Evolutionary conservation across 805 yeast genomes (phyloP).

Genomic region (Metschnikowia noctiluminum): DNA sequence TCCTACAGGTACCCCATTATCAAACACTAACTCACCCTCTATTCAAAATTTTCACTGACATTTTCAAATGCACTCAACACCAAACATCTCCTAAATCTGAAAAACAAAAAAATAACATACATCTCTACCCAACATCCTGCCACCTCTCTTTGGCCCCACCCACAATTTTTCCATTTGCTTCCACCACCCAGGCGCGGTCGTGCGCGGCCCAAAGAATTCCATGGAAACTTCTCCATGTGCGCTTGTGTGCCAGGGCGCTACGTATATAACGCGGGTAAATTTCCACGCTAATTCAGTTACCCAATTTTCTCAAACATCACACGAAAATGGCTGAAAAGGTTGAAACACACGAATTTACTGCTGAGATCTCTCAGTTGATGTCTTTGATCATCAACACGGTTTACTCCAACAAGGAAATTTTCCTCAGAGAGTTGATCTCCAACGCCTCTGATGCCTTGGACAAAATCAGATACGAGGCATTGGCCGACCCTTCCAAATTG

Average conservation of each 20-base stretch:
- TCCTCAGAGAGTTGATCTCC: constrained; percentile 97
- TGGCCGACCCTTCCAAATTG: constrained; percentile 85
- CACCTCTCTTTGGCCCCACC: too few relatives aligned
- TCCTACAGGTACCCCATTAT: too few relatives aligned
- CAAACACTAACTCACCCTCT: too few relatives aligned
- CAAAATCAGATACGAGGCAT: constrained; percentile 95
- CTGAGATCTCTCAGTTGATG: constrained; percentile 99
- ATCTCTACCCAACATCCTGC: too few relatives aligned
- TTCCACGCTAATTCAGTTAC: not conserved
- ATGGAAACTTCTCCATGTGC: constrained; percentile 26
- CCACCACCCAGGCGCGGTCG: not conserved
- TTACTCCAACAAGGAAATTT: constrained; percentile 98
- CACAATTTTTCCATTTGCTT: not conserved
- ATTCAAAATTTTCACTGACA: too few relatives aligned
- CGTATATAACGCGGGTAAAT: too few relatives aligned
- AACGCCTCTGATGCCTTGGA: constrained; percentile 99
- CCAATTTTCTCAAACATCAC: not conserved
- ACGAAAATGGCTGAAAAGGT: constrained; percentile 48
- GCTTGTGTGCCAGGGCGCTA: not conserved
- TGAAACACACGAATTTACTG: constrained; percentile 96
- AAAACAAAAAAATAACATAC: too few relatives aligned
- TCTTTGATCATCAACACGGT: constrained; percentile 99
- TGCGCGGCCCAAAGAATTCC: constrained; percentile 24
- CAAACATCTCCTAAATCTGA: too few relatives aligned
- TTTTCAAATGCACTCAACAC: too few relatives aligned